phyloP scores from a whole-genome alignment of 108 stramenopile genomes.

The Nitzschia inconspicua region DNA sequence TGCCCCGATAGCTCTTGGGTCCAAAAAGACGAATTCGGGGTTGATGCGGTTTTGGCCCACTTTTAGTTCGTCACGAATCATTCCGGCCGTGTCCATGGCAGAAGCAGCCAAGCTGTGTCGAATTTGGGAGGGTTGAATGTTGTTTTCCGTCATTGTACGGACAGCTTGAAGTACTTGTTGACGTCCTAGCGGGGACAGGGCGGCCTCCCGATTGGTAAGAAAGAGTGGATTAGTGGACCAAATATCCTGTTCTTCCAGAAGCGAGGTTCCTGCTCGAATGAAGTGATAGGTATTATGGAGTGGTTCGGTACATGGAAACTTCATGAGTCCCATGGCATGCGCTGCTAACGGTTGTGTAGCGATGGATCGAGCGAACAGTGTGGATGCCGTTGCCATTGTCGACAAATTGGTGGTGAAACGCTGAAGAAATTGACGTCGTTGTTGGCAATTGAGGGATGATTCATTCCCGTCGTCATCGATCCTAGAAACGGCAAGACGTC shows the following conservation, averaged over 20 bases:
- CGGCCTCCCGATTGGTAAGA: conserved; percentile 50
- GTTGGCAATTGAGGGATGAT: too few relatives aligned
- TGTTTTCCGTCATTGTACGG: conserved; percentile 28
- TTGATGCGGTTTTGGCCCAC: conserved; percentile 46
- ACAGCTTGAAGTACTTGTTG: conserved; percentile 28
- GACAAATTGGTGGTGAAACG: too few relatives aligned
- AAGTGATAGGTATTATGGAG: conserved; percentile 45
- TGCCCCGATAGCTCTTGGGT: conserved; percentile 41
- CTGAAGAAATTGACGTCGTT: too few relatives aligned
- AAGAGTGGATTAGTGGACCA: conserved; percentile 51
- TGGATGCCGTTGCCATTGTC: not conserved
- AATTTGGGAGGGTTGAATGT: conserved; percentile 28
- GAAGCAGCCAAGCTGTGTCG: conserved; percentile 41
- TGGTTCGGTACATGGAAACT: conserved; percentile 8
- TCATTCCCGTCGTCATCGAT: too few relatives aligned
- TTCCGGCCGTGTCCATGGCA: conserved; percentile 46
- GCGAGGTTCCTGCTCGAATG: conserved; percentile 43
- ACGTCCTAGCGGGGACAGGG: conserved; percentile 27
- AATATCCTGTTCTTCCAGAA: conserved; percentile 36
- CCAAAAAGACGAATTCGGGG: conserved; percentile 64
- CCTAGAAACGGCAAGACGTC: too few relatives aligned
- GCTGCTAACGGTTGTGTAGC: not conserved
- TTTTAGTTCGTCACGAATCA: conserved; percentile 37
- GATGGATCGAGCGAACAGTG: too few relatives aligned
- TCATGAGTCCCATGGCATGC: conserved; percentile 3